Evolutionary conservation across 2,329 filamentous ascomycete genomes (phyloP).

Genomic region (Nigrograna mackinnonii): DNA sequence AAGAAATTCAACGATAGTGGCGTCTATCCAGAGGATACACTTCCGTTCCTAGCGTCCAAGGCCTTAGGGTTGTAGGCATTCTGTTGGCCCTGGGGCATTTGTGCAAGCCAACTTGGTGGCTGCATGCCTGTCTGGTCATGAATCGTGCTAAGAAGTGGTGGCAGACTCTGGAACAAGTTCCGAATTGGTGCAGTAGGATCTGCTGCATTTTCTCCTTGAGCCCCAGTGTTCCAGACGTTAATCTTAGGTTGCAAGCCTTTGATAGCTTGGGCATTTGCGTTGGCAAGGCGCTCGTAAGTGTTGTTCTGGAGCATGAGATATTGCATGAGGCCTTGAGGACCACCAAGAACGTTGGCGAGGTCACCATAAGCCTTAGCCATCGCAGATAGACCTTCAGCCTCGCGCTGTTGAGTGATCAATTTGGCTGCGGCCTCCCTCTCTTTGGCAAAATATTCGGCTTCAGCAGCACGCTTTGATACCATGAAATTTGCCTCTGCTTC

Average conservation of each 20-base stretch:
- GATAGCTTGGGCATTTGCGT: constrained; percentile 77
- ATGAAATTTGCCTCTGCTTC: constrained; percentile 55
- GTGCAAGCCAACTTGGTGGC: constrained; percentile 72
- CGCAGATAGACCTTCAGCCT: constrained; percentile 75
- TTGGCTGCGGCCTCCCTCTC: constrained; percentile 63
- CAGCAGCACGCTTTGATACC: constrained; percentile 47
- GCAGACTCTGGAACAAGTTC: constrained; percentile 83
- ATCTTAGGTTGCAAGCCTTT: constrained; percentile 85
- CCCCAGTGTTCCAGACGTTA: constrained; percentile 84
- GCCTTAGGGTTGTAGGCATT: constrained; percentile 4
- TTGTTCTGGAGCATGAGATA: constrained; percentile 88
- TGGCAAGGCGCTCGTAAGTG: constrained; percentile 75
- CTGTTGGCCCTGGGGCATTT: constrained; percentile 49
- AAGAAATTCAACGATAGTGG: constrained; percentile 1
- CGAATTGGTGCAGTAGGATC: constrained; percentile 69
- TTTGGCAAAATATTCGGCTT: constrained; percentile 43
- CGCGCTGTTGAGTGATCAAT: constrained; percentile 65
- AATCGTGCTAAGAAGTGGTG: constrained; percentile 81
- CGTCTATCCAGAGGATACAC: neutral
- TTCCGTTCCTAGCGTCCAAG: constrained; percentile 6
- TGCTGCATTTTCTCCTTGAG: constrained; percentile 49
- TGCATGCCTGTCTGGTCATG: constrained; percentile 86
- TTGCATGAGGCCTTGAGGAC: constrained; percentile 76
- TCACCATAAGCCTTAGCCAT: constrained; percentile 81
- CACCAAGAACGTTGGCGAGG: constrained; percentile 73